Evolutionary conservation across 225 moss, liverwort and hornwort species (phyloP).

Genomic region (Lunularia cruciata): DNA sequence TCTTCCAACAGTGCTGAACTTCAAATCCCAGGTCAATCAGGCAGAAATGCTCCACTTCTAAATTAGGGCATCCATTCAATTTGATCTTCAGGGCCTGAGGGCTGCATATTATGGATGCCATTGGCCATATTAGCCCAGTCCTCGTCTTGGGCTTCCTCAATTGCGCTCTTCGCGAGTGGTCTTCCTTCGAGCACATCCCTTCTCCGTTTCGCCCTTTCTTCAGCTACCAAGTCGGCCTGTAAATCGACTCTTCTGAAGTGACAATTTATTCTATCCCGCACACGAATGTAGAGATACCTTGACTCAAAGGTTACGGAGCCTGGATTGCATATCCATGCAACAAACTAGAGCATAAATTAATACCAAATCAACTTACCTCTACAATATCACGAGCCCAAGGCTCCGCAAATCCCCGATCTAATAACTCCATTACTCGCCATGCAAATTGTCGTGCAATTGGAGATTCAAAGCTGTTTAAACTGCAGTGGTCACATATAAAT

Average conservation of each 20-base stretch:
- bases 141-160: slow-evolving; percentile 89
- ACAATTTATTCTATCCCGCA: neutral
- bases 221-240: slow-evolving; percentile 44
- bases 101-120: slow-evolving; percentile 49
- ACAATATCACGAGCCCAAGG: slow-evolving; percentile 82
- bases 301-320: neutral
- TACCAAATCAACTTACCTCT: slow-evolving; percentile 58
- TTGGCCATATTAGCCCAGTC: slow-evolving; percentile 68
- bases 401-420: slow-evolving; percentile 62
- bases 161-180: slow-evolving; percentile 53
- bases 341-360: too few species aligned
- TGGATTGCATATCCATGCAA: neutral
- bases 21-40: too few species aligned
- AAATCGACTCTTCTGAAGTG: neutral
- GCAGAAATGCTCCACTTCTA: too few species aligned
- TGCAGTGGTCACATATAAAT: slow-evolving; percentile 36
- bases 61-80: too few species aligned
- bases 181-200: slow-evolving; percentile 39
- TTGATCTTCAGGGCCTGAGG: neutral
- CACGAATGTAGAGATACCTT: too few species aligned
- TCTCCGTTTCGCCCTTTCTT: slow-evolving; percentile 32
- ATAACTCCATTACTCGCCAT: slow-evolving; percentile 82
- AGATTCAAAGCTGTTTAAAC: slow-evolving; percentile 81
- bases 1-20: too few species aligned
- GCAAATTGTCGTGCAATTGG: slow-evolving; percentile 84